A percentile compares a stretch with the other conserved stretches of the same genome.
Evolutionary conservation across 345 rosid species (phyloP).

Genomic region (Populus nigra): DNA sequence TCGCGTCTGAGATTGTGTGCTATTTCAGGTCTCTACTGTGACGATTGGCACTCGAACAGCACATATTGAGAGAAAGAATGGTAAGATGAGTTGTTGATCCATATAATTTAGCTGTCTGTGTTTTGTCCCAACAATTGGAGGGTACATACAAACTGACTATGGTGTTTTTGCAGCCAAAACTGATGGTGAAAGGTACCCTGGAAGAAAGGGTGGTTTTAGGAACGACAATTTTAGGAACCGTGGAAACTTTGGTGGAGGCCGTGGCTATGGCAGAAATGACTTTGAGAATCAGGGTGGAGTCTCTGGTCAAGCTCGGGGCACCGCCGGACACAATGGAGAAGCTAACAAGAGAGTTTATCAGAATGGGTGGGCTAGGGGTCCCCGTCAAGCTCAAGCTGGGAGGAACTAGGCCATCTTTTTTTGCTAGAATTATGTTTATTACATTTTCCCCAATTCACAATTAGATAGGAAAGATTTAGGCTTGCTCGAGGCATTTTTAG

Average conservation of each 20-base stretch:
- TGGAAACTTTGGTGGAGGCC: constrained; percentile 13
- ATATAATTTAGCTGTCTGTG: neutral
- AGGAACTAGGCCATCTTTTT: neutral
- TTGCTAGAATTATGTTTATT: constrained; percentile 5
- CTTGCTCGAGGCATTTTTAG: constrained; percentile 1
- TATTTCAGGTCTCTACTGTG: constrained; percentile 46
- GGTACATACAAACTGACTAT: neutral
- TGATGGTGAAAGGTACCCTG: constrained; percentile 14
- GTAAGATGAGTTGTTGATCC: constrained; percentile 27
- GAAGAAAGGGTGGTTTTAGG: constrained; percentile 15
- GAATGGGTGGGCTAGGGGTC: constrained; percentile 13
- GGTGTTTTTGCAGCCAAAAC: constrained; percentile 12
- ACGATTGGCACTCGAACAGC: constrained; percentile 58
- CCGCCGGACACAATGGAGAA: constrained; percentile 17
- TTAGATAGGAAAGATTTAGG: neutral
- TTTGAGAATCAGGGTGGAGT: constrained; percentile 16
- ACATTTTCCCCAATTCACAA: neutral
- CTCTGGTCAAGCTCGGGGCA: constrained; percentile 14
- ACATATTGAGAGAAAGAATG: constrained; percentile 75
- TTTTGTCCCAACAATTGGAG: neutral
- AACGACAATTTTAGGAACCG: constrained; percentile 13
- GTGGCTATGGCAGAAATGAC: constrained; percentile 18
- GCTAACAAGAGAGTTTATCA: constrained; percentile 13
- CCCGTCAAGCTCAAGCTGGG: constrained; percentile 13
- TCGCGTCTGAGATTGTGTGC: neutral